A percentile compares a stretch with the other conserved stretches of the same genome.
Evolutionary conservation across 441 rosid species (phyloP).

Genomic region (Pelargonium fulgidum): DNA sequence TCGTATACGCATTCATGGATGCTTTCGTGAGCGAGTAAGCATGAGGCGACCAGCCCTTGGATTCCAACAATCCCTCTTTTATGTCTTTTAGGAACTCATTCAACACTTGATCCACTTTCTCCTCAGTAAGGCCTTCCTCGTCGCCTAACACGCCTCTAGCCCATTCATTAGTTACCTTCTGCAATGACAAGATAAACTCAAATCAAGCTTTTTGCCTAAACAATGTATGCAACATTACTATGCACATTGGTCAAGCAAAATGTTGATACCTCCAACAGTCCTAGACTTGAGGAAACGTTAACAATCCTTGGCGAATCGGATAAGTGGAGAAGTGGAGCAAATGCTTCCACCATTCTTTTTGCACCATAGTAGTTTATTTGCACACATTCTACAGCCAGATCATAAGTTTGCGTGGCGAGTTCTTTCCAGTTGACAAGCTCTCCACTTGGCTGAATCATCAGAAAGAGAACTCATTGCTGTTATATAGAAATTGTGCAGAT

Average conservation of each 20-base stretch:
- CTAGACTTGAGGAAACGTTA: conserved; percentile 38
- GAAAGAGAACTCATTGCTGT: neutral
- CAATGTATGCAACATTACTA: too few species aligned
- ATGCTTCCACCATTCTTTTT: conserved; percentile 41
- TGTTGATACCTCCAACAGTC: conserved; percentile 37
- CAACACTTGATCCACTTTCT: conserved; percentile 40
- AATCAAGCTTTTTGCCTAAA: neutral
- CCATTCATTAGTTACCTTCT: conserved; percentile 40
- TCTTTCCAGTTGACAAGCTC: conserved; percentile 24
- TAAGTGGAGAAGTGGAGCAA: conserved; percentile 41
- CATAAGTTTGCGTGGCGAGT: conserved; percentile 29
- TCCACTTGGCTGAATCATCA: conserved; percentile 22
- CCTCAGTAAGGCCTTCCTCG: conserved; percentile 42
- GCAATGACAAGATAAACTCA: neutral
- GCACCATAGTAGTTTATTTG: conserved; percentile 49
- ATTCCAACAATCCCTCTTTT: conserved; percentile 33
- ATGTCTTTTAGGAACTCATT: conserved; percentile 40
- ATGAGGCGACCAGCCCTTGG: conserved; percentile 48
- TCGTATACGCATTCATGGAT: conserved; percentile 45
- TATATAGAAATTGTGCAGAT: conserved; percentile 9
- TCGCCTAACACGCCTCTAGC: conserved; percentile 39
- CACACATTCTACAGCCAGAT: conserved; percentile 37
- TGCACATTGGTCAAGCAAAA: neutral
- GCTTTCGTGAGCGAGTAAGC: conserved; percentile 47
- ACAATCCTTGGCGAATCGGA: conserved; percentile 48